These are phyloP conservation scores for Odontarrhena argentea DNA, from an alignment of 345 rosid genomes.

Conservation along the genomic window DNA sequence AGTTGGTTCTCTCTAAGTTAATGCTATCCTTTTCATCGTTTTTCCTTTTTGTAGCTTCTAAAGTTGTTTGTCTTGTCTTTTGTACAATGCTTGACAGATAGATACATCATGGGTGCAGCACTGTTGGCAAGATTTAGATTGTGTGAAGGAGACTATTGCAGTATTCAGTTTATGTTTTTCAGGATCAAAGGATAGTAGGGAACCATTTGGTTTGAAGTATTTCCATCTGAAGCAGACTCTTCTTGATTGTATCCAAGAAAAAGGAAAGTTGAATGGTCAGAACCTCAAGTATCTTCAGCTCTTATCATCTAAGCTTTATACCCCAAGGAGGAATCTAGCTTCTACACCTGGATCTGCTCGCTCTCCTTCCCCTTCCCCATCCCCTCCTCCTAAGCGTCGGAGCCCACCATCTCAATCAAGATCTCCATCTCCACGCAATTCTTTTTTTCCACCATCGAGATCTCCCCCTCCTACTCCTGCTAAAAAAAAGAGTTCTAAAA, in stretches of 20 bases:
- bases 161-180: conserved; percentile 50
- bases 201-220: conserved; percentile 47
- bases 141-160: conserved; percentile 53
- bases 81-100: conserved; percentile 51
- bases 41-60: not conserved
- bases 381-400: conserved; percentile 32
- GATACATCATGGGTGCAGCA: conserved; percentile 55
- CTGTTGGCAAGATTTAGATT: conserved; percentile 62
- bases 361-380: conserved; percentile 44
- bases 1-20: not conserved
- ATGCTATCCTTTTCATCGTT: not conserved
- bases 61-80: conserved; percentile 21
- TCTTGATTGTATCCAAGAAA: conserved; percentile 59
- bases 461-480: conserved; percentile 44
- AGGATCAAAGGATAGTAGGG: conserved; percentile 48
- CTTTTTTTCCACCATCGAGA: conserved; percentile 42
- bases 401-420: conserved; percentile 38
- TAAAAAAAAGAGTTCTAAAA: conserved; percentile 32
- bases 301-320: conserved; percentile 38
- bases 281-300: conserved; percentile 39
- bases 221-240: conserved; percentile 53
- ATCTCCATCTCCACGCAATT: conserved; percentile 31
- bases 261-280: conserved; percentile 47
- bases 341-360: conserved; percentile 40
- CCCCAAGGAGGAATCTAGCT: conserved; percentile 49